These are phyloP conservation scores for Tetrahymena malaccensis DNA, from an alignment of 73 alveolate genomes.

Conservation along the genomic window DNA sequence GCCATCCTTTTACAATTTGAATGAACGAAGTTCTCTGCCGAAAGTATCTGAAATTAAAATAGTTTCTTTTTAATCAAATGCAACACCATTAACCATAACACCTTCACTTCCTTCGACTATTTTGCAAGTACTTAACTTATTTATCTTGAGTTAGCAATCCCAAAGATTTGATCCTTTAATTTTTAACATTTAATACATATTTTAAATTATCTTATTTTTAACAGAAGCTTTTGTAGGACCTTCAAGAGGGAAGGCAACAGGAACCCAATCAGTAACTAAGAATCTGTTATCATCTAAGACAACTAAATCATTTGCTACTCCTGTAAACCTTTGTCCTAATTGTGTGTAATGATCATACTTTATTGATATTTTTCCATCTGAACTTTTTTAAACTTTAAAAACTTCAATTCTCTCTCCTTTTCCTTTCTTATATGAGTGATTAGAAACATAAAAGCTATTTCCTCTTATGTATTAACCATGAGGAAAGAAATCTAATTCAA, in stretches of 20 bases:
- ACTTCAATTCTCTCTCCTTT: not conserved
- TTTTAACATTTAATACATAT: not conserved
- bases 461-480: not conserved
- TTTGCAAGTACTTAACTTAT: not conserved
- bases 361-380: not conserved
- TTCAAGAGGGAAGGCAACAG: not conserved
- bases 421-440: not conserved
- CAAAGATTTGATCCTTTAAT: not conserved
- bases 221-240: not conserved
- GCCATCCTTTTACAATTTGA: not conserved
- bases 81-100: not conserved
- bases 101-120: not conserved
- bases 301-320: not conserved
- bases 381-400: not conserved
- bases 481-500: not conserved
- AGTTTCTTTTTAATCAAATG: not conserved
- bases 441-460: not conserved
- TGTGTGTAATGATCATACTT: not conserved
- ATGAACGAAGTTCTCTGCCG: not conserved
- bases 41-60: not conserved
- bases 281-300: not conserved
- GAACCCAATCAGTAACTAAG: not conserved
- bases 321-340: not conserved
- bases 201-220: not conserved
- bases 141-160: not conserved